phyloP scores from a whole-genome alignment of 2,329 filamentous ascomycete genomes.

The Pseudogymnoascus sp. region DNA sequence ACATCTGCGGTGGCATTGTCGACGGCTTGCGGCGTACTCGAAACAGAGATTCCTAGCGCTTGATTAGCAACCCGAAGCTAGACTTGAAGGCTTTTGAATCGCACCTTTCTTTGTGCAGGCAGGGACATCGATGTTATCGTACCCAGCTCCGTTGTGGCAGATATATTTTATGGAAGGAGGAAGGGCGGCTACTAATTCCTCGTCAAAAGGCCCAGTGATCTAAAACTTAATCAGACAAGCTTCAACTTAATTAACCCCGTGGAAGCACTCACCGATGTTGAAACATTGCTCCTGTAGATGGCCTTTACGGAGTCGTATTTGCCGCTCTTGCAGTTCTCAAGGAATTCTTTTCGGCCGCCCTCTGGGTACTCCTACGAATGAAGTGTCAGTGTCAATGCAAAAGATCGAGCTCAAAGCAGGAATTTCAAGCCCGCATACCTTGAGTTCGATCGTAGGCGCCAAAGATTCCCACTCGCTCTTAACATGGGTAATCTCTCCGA shows the following conservation, averaged over 20 bases:
- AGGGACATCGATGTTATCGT: slow-evolving; percentile 67
- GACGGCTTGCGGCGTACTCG: slow-evolving; percentile 67
- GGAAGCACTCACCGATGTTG: slow-evolving; percentile 37
- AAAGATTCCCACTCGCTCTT: slow-evolving; percentile 23
- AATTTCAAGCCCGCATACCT: slow-evolving; percentile 1
- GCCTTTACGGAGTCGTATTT: slow-evolving; percentile 55
- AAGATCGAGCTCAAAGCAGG: neutral
- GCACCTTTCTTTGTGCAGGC: slow-evolving; percentile 49
- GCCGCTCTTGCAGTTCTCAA: slow-evolving; percentile 57
- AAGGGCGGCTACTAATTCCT: slow-evolving; percentile 53
- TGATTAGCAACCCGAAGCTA: neutral
- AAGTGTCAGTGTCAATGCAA: neutral
- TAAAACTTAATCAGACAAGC: slow-evolving; percentile 8
- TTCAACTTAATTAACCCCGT: neutral
- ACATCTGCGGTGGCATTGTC: slow-evolving; percentile 74
- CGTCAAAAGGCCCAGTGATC: slow-evolving; percentile 61
- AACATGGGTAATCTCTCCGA: slow-evolving; percentile 22
- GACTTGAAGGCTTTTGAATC: slow-evolving; percentile 45
- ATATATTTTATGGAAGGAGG: slow-evolving; percentile 47
- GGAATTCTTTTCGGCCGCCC: slow-evolving; percentile 55
- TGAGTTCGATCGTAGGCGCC: slow-evolving; percentile 6
- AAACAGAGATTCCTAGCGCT: slow-evolving; percentile 49
- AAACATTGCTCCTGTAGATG: slow-evolving; percentile 64
- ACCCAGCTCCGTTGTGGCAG: slow-evolving; percentile 64
- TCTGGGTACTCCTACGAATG: slow-evolving; percentile 28